Base-by-base conservation (phyloP, 768 basidiomycete genomes). In the Leccinellum rugosiceps region DNA sequence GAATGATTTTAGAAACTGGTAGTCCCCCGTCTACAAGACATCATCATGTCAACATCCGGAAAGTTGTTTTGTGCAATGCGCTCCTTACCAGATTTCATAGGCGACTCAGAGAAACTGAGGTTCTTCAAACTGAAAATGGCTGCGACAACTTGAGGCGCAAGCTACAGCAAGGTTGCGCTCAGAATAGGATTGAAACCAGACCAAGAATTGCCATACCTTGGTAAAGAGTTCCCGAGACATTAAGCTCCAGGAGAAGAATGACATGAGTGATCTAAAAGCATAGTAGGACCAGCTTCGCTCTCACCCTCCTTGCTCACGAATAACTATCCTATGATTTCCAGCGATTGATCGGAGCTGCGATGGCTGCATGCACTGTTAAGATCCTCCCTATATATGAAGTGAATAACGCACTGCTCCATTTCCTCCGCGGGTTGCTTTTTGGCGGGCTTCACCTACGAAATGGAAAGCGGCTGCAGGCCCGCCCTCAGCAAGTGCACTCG, bases 81-180 rank as follows among this genome's bases (percentile, higher is more conserved):
- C 2, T 17, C 59, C 66, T 44, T 35, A 65, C 66, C 59, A 57
- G 44, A 59, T 32, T 28, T 50, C 55, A 44, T 65, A 8, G 25
- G 48, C 3, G 17, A 47, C 2, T 28, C 41, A 23, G 53, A 23
- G 31, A 65, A 60, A 10, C 17, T 1, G 14, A 85, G 48, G 21
- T 75, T 65, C 52, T 77, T 75, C 56, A 82, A 68, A 31, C 69
- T 70, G 56, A 84, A 77, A 43, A 86, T 75, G 6, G 68, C 72
- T 2, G 74, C 70, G 21, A 86, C 61, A 23, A 81, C 72, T 28
- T 68, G 67, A 26, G 81, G 76, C 3, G 76, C 77, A 28, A 78
- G 75, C 80, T 82, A 13, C 21, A 44, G 45, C 6, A 3, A 9
- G 15, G 8, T 38, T 19, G 13, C 10, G 28, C 25, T 32, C 13